phyloP scores from a whole-genome alignment of 257 asterid species.

The Fraxinus excelsior region DNA sequence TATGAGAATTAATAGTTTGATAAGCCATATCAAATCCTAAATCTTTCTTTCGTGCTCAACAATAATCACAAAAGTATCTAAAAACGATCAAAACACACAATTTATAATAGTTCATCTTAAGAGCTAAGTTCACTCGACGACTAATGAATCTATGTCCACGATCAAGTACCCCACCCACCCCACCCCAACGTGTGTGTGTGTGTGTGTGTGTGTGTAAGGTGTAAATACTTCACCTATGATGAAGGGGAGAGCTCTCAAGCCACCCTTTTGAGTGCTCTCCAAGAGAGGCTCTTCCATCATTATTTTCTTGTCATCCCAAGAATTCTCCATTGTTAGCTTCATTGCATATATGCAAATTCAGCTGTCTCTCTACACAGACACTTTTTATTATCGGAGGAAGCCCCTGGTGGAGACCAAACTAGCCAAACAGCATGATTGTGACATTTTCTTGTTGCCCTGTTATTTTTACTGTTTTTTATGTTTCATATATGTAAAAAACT shows the following conservation, averaged over 20 bases:
- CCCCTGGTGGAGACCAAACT: too few relatives aligned
- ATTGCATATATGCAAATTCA: neutral
- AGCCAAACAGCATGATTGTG: too few relatives aligned
- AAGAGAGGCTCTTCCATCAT: constrained; percentile 39
- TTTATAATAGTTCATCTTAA: neutral
- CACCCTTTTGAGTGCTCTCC: constrained; percentile 52
- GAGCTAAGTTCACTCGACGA: too few relatives aligned
- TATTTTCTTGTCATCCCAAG: constrained; percentile 15
- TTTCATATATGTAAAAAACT: too few relatives aligned
- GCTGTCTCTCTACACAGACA: neutral
- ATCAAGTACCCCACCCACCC: neutral
- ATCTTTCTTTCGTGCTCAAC: too few relatives aligned
- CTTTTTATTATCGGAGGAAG: too few relatives aligned
- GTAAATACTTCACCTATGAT: constrained; percentile 47
- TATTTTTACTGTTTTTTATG: too few relatives aligned
- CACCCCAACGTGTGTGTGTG: neutral
- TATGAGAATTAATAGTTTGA: too few relatives aligned
- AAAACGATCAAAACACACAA: neutral
- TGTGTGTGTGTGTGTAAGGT: neutral
- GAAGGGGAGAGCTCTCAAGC: constrained; percentile 71
- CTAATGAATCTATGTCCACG: neutral
- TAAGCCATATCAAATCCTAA: too few relatives aligned
- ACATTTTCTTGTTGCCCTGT: too few relatives aligned
- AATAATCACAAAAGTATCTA: neutral
- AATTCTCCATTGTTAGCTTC: constrained; percentile 22